Evolutionary conservation across 768 basidiomycete species (phyloP), one percentile per base, ranked within the genome.

Genomic region (Grammothele lineata): DNA sequence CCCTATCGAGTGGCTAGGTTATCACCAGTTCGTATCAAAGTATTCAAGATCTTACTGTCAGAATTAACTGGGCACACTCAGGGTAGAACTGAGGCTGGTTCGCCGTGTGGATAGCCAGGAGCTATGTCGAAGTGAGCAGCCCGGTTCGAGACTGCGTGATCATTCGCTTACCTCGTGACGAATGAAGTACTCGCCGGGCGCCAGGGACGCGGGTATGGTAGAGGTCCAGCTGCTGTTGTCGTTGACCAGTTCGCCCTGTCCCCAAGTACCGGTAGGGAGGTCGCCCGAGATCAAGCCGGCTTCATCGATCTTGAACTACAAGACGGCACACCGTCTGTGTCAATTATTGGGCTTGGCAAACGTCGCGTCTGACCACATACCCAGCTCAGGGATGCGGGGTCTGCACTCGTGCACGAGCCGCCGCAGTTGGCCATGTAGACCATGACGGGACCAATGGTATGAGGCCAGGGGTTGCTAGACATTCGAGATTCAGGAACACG

Each of bases 391-490:
- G 58, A 52, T 1, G 62, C 45, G 9, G 68, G 59, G 22, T 41
- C 61, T 12, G 62, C 64, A 15, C 49, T 53, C 4, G 67, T 62
- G 62, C 68, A 70, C 19, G 53, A 46, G 38, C 65, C 57, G 27
- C 58, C 57, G 51, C 67, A 69, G 23, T 57, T 60, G 12, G 67
- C 68, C 66, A 69, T 69, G 59, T 70, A 71, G 23, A 67, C 58
- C 50, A 59, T 58, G 44, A 66, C 57, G 11, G 64, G 60, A 12
- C 67, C 68, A 36, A 63, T 60, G 14, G 58, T 53, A 51, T 68
- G 67, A 0, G 68, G 64, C 65, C 67, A 69, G 24, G 42, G 51
- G 46, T 53, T 57, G 37, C 34, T 30, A 11, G 1, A 10, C n/a
- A 5, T 7, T 18, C 9, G 27, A 35, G 24, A 8, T 12, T 17